Base-by-base conservation (phyloP, 371 early-diverging fungal genomes). In the Rhizopus stolonifer region DNA sequence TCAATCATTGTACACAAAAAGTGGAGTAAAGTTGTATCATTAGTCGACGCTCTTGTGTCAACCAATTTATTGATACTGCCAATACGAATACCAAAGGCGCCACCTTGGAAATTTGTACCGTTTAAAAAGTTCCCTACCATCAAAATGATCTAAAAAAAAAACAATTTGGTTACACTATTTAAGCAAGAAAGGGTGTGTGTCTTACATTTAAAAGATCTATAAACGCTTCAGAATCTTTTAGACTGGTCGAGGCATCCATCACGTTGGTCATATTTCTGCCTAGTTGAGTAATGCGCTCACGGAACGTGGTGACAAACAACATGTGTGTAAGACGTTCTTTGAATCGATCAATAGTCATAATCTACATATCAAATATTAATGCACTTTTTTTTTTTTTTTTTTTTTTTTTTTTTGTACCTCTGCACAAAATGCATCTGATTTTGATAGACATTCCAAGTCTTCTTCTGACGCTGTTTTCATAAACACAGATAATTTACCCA, bases 71-170 rank as follows among this genome's bases (percentile, higher is more conserved):
- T 91, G 39, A 96, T 83, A 67, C 90, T 92, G 8, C 83, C 80
- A 56, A 95, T 91, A 57, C 86, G 86, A 65, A 95, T 93, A 40
- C 95, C 96, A 76, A 88, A 93, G 0, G 93, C 94, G 4, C 91
- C 89, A 38, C 96, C 95, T 54, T 90, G 88, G 71, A 91, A 88
- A 2, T 86, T 85, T 0, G 87, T 79, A 9, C 91, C 90, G 65
- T 96, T 96, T 86, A 96, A 90, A 61, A 84, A 94, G 71, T 96
- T 96, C 36, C 96, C 95, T 2, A 95, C 69, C 52, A 90, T 82
- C 49, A 96, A 70, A 18, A 96, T 86, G 29, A 95, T 64, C 81
- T 91, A 29, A 7, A 29, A n/a, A n/a, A n/a, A n/a, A n/a, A n/a
- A n/a, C n/a, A n/a, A n/a, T n/a, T n/a, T n/a, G n/a, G n/a, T n/a